These are phyloP conservation scores for Nakaseomyces uthaithaninus DNA, from an alignment of 1,139 yeast genomes.

Conservation along the genomic window DNA sequence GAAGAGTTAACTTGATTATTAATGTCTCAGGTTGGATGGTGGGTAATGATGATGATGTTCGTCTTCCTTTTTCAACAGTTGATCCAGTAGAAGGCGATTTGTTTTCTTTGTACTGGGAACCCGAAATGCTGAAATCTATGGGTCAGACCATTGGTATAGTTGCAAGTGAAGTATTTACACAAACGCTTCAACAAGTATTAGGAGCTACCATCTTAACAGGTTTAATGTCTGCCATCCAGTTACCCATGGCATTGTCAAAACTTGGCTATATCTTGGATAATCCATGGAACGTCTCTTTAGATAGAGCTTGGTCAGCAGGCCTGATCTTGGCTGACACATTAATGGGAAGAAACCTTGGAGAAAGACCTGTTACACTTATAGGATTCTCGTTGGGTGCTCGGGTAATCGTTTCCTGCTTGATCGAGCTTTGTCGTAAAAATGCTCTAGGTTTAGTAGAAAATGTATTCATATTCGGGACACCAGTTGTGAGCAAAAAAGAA, in stretches of 20 bases:
- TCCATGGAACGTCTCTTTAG: slow-evolving; percentile 96
- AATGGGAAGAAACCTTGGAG: slow-evolving; percentile 80
- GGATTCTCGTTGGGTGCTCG: slow-evolving; percentile 95
- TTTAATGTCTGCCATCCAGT: slow-evolving; percentile 88
- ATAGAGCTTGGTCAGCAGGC: slow-evolving; percentile 97
- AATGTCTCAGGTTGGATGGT: slow-evolving; percentile 98
- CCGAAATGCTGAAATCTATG: slow-evolving; percentile 91
- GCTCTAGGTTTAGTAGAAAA: slow-evolving; percentile 87
- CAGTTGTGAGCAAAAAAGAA: slow-evolving; percentile 70
- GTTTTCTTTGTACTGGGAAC: slow-evolving; percentile 91
- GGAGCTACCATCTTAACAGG: slow-evolving; percentile 92
- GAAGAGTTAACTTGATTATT: slow-evolving; percentile 77
- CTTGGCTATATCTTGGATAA: slow-evolving; percentile 85
- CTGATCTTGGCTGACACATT: slow-evolving; percentile 84
- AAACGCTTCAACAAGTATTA: slow-evolving; percentile 87
- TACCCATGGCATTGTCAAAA: slow-evolving; percentile 87
- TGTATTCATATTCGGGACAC: slow-evolving; percentile 83
- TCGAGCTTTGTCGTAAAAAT: slow-evolving; percentile 77
- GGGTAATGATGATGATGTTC: slow-evolving; percentile 89
- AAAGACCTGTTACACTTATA: slow-evolving; percentile 82
- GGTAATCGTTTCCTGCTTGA: slow-evolving; percentile 80
- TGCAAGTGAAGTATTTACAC: slow-evolving; percentile 88
- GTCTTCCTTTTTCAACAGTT: slow-evolving; percentile 91
- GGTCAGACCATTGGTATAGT: slow-evolving; percentile 92
- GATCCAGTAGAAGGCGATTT: slow-evolving; percentile 98